Evolutionary conservation across 2,329 filamentous ascomycete species (phyloP), one percentile per base, ranked within the genome.

Genomic region (Fusarium cyanostomum): DNA sequence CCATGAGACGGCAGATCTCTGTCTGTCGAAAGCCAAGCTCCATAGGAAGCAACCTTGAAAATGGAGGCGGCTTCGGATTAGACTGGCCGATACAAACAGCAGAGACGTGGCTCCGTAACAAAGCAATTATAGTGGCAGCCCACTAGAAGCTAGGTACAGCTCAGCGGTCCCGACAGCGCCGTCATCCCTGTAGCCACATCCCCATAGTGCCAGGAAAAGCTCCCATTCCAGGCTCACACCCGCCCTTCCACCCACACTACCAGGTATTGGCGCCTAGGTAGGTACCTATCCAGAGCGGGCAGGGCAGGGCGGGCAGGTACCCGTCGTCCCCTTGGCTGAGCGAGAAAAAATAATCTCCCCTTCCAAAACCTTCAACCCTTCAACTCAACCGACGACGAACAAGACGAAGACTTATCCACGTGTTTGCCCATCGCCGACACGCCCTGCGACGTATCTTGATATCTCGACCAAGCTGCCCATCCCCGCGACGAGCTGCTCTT

Each of bases 321-420:
- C n/a, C 21, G 21, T 21, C 21, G 21, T 26, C 43, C 28, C 28
- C 44, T 48, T 48, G 44, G n/a, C 24, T 35, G 56, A 27, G 48
- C 24, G 28, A 43, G 18, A 49, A 51, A 64, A 66, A 66, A 71
- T 67, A 69, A 59, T 38, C 42, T 41, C 55, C 63, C 60, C 49
- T 66, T 54, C 37, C 45, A 63, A 60, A 66, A 66, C 66, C 66
- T 70, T 69, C 67, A 63, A 70, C 67, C 64, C 67, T 69, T 59
- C 67, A 67, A 67, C 68, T 70, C 63, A 68, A 70, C 64, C 56
- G 59, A 68, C 59, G 67, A 71, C 68, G 66, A 69, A 63, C 65
- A 55, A 67, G 63, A 68, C 65, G 57, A 68, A 70, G 49, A 56
- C 31, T 60, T 33, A 58, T 37, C 18, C 26, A 56, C 52, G 68